Evolutionary conservation across 805 yeast genomes (phyloP), one percentile per base, ranked within the genome.

Genomic region (Cyberlindnera samutprakarnensis): DNA sequence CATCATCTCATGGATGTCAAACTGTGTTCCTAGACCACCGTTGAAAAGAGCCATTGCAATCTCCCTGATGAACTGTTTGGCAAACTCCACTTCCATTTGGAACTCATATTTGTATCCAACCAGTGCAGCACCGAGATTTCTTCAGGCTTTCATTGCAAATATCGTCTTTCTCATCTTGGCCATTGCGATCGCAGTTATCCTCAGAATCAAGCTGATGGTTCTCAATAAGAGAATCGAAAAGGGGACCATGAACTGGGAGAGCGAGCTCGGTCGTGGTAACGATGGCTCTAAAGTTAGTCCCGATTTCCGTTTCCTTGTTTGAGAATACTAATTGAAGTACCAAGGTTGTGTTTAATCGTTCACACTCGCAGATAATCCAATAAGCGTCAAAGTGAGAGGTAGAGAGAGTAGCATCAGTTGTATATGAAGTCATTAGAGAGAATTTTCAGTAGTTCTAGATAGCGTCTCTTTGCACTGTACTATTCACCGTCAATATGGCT

Each of bases 21-120:
- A 70, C 43, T 66, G 70, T 37, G 61, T 66, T 25, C 75, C 78
- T 20, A 57, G 78, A 42, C 79, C 78, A 8, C 75, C 78, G 7
- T 57, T 71, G 36, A 72, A 74, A 49, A 59, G 80, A 48, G 77
- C 78, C 19, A 66, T 70, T 38, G 72, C 76, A 7, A 52, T 73
- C 43, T 75, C 78, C 1, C 43, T 70, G 36, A 69, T 75, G 66
- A 75, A 75, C 49, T 68, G 74, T 49, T 46, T 71, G 30, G 66
- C 74, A 16, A 72, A 73, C 47, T 65, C 75, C 6, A 68, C 77
- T 0, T 69, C 75, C 5, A 70, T 71, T 31, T 70, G 75, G 70
- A 72, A 70, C 36, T 56, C 76, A 1, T 72, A 68, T 45, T 53
- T 72, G 28, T 71, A 71, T 39, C 73, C 73, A 12, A 27, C 55